Evolutionary conservation across 495 filamentous ascomycete species (phyloP), one percentile per base, ranked within the genome.

Genomic region (Annulohypoxylon nitens): DNA sequence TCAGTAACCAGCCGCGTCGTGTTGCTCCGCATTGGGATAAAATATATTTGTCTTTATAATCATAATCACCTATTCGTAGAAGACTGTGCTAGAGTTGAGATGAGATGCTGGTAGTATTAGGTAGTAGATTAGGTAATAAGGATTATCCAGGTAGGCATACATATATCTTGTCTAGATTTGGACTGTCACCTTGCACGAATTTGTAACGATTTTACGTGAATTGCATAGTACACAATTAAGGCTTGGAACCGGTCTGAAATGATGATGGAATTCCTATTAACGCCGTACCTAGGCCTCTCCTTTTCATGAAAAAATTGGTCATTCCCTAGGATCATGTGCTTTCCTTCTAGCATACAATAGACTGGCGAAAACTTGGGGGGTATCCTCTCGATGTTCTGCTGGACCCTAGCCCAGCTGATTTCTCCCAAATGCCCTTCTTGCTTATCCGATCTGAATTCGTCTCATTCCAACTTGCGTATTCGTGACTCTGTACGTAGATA

Each of bases 301-400:
- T 47, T 47, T 47, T 12, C 43, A 9, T 47, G 48, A 20, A 53
- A 30, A 55, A 34, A 9, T 33, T 14, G 50, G 12, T 34, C 25
- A 34, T 41, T 59, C 34, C 33, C 8, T 14, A 14, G 41, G 23
- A 7, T 41, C 20, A 25, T 20, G 30, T 30, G 43, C 20, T 7
- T 25, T 61, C 30, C 55, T 26, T 20, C 20, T 12, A 18, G 45
- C 10, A 23, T 51, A 30, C 16, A 61, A 43, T 20, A 36, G 16
- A 18, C 30, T 12, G 33, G 18, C 16, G 45, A 63, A 51, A 45
- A 50, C 6, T 50, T 23, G 60, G 48, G 60, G 60, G 60, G 41
- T 63, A 50, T 63, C 60, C 26, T 20, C 30, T 30, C 30, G 30
- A 1, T 30, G 50, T 51, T 63, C n/a, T 63, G 60, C 7, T 9